Evolutionary conservation across 495 filamentous ascomycete species (phyloP).

Genomic region (Xylaria grammica): DNA sequence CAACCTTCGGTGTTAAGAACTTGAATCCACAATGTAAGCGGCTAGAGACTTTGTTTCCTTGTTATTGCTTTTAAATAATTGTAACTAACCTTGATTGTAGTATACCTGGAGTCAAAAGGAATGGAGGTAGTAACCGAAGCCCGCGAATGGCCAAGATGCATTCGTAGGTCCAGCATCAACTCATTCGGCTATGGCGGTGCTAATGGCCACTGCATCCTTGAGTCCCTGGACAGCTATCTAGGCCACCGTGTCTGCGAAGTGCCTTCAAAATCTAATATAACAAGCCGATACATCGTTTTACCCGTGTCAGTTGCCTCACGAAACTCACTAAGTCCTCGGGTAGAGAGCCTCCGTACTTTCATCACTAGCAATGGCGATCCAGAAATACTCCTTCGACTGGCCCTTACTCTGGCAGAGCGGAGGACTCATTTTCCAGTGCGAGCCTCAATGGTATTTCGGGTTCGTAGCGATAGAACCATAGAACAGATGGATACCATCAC

Average conservation of each 20-base stretch:
- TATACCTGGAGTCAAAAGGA: constrained; percentile 27
- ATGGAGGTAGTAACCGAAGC: constrained; percentile 34
- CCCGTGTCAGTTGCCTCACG: not conserved
- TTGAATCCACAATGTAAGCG: constrained; percentile 34
- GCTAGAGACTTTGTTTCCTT: not conserved
- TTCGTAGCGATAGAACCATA: too few relatives aligned
- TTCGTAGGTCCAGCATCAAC: constrained; percentile 44
- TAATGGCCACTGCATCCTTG: constrained; percentile 50
- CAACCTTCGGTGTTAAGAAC: constrained; percentile 48
- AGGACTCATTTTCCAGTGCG: not conserved
- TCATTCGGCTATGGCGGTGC: constrained; percentile 56
- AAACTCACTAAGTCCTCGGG: not conserved
- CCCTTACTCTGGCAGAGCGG: not conserved
- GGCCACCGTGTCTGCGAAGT: not conserved
- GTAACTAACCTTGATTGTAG: not conserved
- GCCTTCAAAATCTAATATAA: not conserved
- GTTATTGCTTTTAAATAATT: not conserved
- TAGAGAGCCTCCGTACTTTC: not conserved
- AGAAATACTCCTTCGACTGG: not conserved
- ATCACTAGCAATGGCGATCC: not conserved
- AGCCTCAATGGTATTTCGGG: too few relatives aligned
- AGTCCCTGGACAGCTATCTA: constrained; percentile 32
- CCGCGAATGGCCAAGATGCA: constrained; percentile 15
- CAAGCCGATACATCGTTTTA: not conserved
- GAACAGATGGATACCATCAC: not conserved